A percentile compares a stretch with the other conserved stretches of the same genome.
Evolutionary conservation across 2,329 filamentous ascomycete species (phyloP).

Genomic region (Leptodontidium sp.): DNA sequence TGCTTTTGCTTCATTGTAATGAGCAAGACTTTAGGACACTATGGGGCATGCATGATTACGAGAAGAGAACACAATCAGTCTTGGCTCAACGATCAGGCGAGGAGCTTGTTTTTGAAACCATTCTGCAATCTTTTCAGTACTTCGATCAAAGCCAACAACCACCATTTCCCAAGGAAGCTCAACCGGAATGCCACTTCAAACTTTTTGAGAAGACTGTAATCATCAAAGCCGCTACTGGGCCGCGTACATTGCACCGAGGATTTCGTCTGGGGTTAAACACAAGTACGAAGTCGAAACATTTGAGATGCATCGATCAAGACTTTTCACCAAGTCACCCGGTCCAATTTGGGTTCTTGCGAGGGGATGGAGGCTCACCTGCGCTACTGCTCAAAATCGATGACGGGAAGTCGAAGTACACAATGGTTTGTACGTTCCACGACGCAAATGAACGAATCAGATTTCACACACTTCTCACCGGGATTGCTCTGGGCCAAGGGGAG

Average conservation of each 20-base stretch:
- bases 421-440: slow-evolving; percentile 81
- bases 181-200: slow-evolving; percentile 74
- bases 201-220: slow-evolving; percentile 77
- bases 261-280: slow-evolving; percentile 83
- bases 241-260: slow-evolving; percentile 77
- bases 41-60: slow-evolving; percentile 88
- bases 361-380: slow-evolving; percentile 72
- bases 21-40: slow-evolving; percentile 82
- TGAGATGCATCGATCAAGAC: slow-evolving; percentile 78
- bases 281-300: slow-evolving; percentile 76
- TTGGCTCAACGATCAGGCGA: slow-evolving; percentile 76
- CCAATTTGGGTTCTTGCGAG: slow-evolving; percentile 79
- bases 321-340: slow-evolving; percentile 72
- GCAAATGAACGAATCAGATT: slow-evolving; percentile 74
- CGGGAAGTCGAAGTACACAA: slow-evolving; percentile 58
- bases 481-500: slow-evolving; percentile 72
- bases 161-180: slow-evolving; percentile 78
- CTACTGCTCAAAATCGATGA: slow-evolving; percentile 69
- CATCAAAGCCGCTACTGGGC: slow-evolving; percentile 76
- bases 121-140: slow-evolving; percentile 80
- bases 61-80: slow-evolving; percentile 75
- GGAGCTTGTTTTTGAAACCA: slow-evolving; percentile 71
- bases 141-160: slow-evolving; percentile 76
- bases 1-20: slow-evolving; percentile 73
- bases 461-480: slow-evolving; percentile 77